These are phyloP conservation scores for Debaryomycetaceae sp. DNA, from an alignment of 1,139 yeast species.

Conservation along the genomic window DNA sequence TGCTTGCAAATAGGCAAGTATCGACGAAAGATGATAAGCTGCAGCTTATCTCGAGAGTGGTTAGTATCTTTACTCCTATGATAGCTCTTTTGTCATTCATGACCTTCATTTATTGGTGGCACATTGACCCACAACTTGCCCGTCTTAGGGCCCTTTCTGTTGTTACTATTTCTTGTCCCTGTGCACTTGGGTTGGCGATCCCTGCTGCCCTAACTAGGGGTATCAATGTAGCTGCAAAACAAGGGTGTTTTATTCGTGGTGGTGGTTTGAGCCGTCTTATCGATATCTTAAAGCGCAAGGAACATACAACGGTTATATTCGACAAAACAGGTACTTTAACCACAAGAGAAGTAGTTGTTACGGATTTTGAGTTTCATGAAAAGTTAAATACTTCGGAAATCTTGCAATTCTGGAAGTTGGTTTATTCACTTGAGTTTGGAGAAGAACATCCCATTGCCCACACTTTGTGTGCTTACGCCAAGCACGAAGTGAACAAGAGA, in stretches of 20 bases:
- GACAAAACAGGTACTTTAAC: slow-evolving; percentile 83
- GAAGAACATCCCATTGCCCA: slow-evolving; percentile 70
- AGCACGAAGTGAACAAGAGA: neutral
- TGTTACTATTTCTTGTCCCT: slow-evolving; percentile 57
- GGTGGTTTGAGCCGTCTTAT: slow-evolving; percentile 57
- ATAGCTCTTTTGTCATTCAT: slow-evolving; percentile 43
- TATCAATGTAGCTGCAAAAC: slow-evolving; percentile 43
- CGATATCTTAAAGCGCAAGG: slow-evolving; percentile 75
- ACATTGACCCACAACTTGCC: slow-evolving; percentile 53
- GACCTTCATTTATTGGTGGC: slow-evolving; percentile 81
- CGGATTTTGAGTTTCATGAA: slow-evolving; percentile 37
- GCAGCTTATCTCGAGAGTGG: neutral
- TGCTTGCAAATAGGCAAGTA: too few relatives aligned
- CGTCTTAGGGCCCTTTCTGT: slow-evolving; percentile 54
- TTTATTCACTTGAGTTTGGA: slow-evolving; percentile 49
- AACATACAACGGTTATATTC: slow-evolving; percentile 62
- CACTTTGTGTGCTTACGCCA: slow-evolving; percentile 24
- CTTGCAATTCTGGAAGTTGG: neutral
- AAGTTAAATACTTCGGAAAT: slow-evolving; percentile 1
- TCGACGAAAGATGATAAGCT: too few relatives aligned
- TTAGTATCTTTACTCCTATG: too few relatives aligned
- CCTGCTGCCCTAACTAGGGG: slow-evolving; percentile 49
- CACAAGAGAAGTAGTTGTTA: slow-evolving; percentile 57
- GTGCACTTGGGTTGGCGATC: slow-evolving; percentile 48
- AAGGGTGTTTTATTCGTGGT: slow-evolving; percentile 76